Evolutionary conservation across 2,329 filamentous ascomycete genomes (phyloP).

Genomic region (Pseudocercospora crystallina): DNA sequence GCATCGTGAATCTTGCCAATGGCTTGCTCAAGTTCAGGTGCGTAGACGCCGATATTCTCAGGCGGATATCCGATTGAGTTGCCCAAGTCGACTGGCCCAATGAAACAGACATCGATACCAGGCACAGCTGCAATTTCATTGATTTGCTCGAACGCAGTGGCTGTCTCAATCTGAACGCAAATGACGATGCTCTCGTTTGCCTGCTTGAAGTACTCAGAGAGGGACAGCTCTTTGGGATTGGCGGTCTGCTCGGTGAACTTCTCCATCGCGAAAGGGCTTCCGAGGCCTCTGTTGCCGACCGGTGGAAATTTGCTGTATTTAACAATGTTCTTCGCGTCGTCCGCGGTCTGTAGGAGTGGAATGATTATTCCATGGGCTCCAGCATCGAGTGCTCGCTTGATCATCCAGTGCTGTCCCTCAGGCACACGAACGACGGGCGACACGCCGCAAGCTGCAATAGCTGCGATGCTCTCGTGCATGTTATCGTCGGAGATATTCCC

Average conservation of each 20-base stretch:
- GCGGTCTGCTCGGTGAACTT: slow-evolving; percentile 32
- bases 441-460: slow-evolving; percentile 46
- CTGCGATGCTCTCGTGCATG: slow-evolving; percentile 59
- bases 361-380: slow-evolving; percentile 61
- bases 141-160: slow-evolving; percentile 40
- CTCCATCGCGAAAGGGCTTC: slow-evolving; percentile 52
- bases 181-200: slow-evolving; percentile 56
- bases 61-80: slow-evolving; percentile 59
- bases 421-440: slow-evolving; percentile 50
- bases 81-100: slow-evolving; percentile 57
- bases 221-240: slow-evolving; percentile 15
- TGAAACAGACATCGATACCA: slow-evolving; percentile 51
- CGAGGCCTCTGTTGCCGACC: slow-evolving; percentile 55
- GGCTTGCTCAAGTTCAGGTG: slow-evolving; percentile 51
- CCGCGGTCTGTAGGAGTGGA: slow-evolving; percentile 34
- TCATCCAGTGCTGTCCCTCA: slow-evolving; percentile 62
- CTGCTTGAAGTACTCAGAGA: slow-evolving; percentile 52
- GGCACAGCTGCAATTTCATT: slow-evolving; percentile 52
- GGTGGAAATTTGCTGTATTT: slow-evolving; percentile 58
- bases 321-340: slow-evolving; percentile 54
- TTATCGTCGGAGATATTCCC: slow-evolving; percentile 56
- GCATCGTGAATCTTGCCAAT: slow-evolving; percentile 54
- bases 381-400: slow-evolving; percentile 60
- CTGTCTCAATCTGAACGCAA: slow-evolving; percentile 50
- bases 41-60: slow-evolving; percentile 44